phyloP scores from a whole-genome alignment of 768 basidiomycete genomes.

The Gymnopilus junonius region DNA sequence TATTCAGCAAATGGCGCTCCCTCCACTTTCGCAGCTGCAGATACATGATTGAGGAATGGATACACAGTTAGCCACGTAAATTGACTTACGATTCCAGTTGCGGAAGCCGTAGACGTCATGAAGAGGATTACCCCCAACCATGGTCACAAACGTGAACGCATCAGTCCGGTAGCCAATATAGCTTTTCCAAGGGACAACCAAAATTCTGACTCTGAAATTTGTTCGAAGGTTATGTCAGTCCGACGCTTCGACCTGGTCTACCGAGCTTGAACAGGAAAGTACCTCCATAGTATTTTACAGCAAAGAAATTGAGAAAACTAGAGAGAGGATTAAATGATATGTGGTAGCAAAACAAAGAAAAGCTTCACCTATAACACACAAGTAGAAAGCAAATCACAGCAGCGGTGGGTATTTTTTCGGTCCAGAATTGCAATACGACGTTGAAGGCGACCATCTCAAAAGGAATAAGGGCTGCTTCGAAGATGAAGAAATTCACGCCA shows the following conservation, averaged over 20 bases:
- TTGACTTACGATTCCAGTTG: slow-evolving; percentile 50
- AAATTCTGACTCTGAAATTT: slow-evolving; percentile 55
- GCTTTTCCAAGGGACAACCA: slow-evolving; percentile 59
- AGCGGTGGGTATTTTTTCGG: slow-evolving; percentile 48
- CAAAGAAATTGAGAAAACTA: slow-evolving; percentile 51
- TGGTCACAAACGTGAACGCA: slow-evolving; percentile 61
- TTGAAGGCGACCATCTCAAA: slow-evolving; percentile 62
- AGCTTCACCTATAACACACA: slow-evolving; percentile 42
- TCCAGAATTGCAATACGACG: slow-evolving; percentile 57
- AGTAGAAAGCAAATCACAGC: slow-evolving; percentile 52
- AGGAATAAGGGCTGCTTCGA: slow-evolving; percentile 45
- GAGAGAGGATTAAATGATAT: neutral
- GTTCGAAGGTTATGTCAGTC: neutral
- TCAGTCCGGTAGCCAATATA: slow-evolving; percentile 49
- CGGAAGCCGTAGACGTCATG: slow-evolving; percentile 59
- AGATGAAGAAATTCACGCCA: slow-evolving; percentile 63
- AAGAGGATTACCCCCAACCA: slow-evolving; percentile 63
- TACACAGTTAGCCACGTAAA: neutral
- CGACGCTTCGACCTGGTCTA: neutral
- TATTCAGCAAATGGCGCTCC: slow-evolving; percentile 64
- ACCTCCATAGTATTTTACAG: slow-evolving; percentile 56
- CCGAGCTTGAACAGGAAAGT: slow-evolving; percentile 2
- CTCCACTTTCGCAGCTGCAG: slow-evolving; percentile 43
- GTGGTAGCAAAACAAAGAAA: neutral
- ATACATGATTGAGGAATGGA: neutral